These are phyloP conservation scores for Ustilago loliicola DNA, from an alignment of 1,284 basidiomycete genomes.

Conservation along the genomic window DNA sequence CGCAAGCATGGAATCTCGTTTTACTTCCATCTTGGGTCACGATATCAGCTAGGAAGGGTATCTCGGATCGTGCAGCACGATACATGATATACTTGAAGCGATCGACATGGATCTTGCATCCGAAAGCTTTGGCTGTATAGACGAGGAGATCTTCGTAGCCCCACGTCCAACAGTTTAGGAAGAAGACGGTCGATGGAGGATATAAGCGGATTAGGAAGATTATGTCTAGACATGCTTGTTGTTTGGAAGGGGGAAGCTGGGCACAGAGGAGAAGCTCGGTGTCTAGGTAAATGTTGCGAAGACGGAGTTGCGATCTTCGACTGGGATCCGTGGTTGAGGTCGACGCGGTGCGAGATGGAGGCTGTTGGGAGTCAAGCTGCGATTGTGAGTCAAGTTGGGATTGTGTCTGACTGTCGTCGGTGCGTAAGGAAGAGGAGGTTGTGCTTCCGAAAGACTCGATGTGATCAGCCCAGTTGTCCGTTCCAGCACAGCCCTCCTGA, in stretches of 20 bases:
- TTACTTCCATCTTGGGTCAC: conserved; percentile 76
- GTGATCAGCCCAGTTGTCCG: conserved; percentile 28
- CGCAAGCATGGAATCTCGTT: conserved; percentile 91
- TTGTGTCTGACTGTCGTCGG: conserved; percentile 13
- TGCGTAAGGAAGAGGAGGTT: conserved; percentile 9
- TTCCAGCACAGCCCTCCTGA: background rate
- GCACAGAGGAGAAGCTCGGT: conserved; percentile 75
- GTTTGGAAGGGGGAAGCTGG: conserved; percentile 40
- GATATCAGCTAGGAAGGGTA: conserved; percentile 78
- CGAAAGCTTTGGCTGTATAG: conserved; percentile 51
- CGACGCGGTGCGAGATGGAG: background rate
- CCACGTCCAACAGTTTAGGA: conserved; percentile 92
- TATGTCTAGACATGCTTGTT: conserved; percentile 75
- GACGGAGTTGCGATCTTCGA: conserved; percentile 52
- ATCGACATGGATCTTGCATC: conserved; percentile 83
- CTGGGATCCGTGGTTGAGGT: background rate
- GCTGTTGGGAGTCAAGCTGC: background rate
- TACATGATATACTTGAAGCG: conserved; percentile 84
- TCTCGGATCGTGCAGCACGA: conserved; percentile 73
- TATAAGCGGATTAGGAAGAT: conserved; percentile 74
- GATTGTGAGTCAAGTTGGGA: conserved; percentile 15
- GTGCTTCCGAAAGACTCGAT: conserved; percentile 34
- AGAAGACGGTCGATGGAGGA: conserved; percentile 80
- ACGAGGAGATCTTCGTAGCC: conserved; percentile 73
- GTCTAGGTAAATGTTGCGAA: conserved; percentile 88